Base-by-base conservation (phyloP, 805 yeast species). In the Metschnikowia colocasiae region DNA sequence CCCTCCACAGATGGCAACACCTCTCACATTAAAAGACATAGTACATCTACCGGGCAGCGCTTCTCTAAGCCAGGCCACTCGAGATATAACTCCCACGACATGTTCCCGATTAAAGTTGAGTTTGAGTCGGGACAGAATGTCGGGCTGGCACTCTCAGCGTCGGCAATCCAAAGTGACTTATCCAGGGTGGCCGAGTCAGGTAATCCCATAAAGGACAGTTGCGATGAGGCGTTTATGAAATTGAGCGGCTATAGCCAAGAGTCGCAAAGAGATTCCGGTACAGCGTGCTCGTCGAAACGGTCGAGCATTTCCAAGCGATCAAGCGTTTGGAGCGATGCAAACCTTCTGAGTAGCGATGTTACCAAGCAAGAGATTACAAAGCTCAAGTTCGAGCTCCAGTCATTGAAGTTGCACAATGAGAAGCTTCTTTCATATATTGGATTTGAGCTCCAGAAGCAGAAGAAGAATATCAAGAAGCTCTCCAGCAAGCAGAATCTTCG, bases 351-450 rank as follows among this genome's bases (percentile, higher is more conserved):
- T 27, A 49, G 51, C 43, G 72, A 68, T 38, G 53, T 62, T 41
- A 64, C 71, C 20, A 63, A 70, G 30, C 79, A 76, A 55, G 82
- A 79, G 51, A 67, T 78, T 53, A 74, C 72, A 59, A 76, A 72
- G 55, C 65, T 78, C 53, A 71, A 72, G 50, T 79, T 79, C 58
- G 82, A 79, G 59, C 62, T 79, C 42, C 78, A 75, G 57, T 76
- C 82, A 8, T 61, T 79, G 50, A 72, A 74, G 52, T 60, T 79
- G 45, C 82, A 79, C 56, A 79, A 78, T 58, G 84, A 79, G 47
- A 79, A 79, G 56, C 64, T 79, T 31, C 66, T 77, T 47, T 76
- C 82, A 31, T 79, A 78, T 56, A 79, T 79, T 59, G 83, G 83
- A 8, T 79, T 78, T 51, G 74, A 78, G 50, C 63, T 78, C 40